Percentiles rank a stretch among this genome's conserved stretches.
Evolutionary conservation across 2,329 filamentous ascomycete species (phyloP).

Genomic region (Alternaria burnsii): DNA sequence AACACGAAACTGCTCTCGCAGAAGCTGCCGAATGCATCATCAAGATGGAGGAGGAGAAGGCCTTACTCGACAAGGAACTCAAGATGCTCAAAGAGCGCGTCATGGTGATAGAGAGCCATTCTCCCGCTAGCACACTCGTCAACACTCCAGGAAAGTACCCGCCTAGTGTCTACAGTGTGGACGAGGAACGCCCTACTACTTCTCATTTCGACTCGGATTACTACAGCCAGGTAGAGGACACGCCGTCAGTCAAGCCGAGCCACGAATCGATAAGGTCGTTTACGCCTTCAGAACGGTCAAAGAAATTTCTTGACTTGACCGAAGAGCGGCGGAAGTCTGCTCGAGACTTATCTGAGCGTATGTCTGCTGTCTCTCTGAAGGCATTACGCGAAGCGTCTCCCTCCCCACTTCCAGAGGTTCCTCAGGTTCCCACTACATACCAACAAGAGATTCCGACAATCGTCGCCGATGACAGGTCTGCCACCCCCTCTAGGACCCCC

Average conservation of each 20-base stretch:
- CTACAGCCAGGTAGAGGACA: constrained; percentile 45
- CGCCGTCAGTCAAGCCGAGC: constrained; percentile 36
- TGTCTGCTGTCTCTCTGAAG: constrained; percentile 43
- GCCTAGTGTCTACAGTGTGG: constrained; percentile 42
- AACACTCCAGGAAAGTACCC: constrained; percentile 28
- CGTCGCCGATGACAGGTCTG: constrained; percentile 16
- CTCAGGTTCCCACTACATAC: constrained; percentile 29
- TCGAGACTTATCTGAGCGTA: constrained; percentile 40
- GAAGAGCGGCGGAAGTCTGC: constrained; percentile 35
- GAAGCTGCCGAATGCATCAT: constrained; percentile 47
- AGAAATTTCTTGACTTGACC: constrained; percentile 40
- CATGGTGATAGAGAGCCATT: constrained; percentile 22
- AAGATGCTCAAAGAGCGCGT: constrained; percentile 32
- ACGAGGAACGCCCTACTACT: constrained; percentile 48
- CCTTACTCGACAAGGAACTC: constrained; percentile 32
- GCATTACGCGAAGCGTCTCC: constrained; percentile 20
- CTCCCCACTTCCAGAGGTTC: constrained; percentile 27
- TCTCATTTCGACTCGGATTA: constrained; percentile 50
- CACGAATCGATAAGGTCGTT: constrained; percentile 28
- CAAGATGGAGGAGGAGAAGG: constrained; percentile 41
- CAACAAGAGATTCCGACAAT: constrained; percentile 18
- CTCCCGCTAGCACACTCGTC: constrained; percentile 19
- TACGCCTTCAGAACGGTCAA: constrained; percentile 39
- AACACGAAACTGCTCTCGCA: constrained; percentile 38
- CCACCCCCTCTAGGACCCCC: constrained; percentile 17